Evolutionary conservation across 345 rosid genomes (phyloP), one percentile per base, ranked within the genome.

Genomic region (Nasturtium officinale): DNA sequence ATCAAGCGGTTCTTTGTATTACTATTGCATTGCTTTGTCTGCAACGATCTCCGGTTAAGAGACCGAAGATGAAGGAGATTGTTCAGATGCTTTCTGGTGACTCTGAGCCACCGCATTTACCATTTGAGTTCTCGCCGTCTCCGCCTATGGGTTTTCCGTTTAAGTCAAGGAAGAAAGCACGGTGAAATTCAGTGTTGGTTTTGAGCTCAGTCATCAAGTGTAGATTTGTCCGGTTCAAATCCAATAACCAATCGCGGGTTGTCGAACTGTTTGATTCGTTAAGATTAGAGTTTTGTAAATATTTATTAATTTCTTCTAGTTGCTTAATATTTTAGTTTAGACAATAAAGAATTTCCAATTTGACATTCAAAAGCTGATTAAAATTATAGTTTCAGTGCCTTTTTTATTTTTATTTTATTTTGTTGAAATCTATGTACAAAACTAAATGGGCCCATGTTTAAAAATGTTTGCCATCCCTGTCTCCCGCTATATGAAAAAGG

Each of bases 51-150:
- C 90, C 96, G 4, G 80, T 60, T 60, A 85, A 81, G 59, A 83
- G 96, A 63, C 92, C 92, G 0, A 72, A 87, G 0, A 83, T 87
- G 90, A 86, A 83, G 65, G 89, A 87, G 59, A 83, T 86, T 64
- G 92, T 87, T 40, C 78, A 75, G 73, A 86, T 89, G 89, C 90
- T 89, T 53, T 76, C 90, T 0, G 96, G 96, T 53, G 83, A 75
- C 53, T 59, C 79, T 18, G 89, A 89, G 75, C 85, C 89, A 15
- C 96, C 96, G 0, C 83, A 83, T 73, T 82, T 89, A 78, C 96
- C 96, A 5, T 80, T 83, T 57, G 92, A 89, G 65, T 89, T 89
- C 62, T 89, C 92, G 0, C 96, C 96, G 0, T 89, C 92, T 0
- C 92, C 96, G 13, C 96, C 90, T 9, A 75, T 82, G 61, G 80